Conservation (phyloP, 2,329 filamentous ascomycete genomes). For the Ceratocystiopsis minuta region DNA sequence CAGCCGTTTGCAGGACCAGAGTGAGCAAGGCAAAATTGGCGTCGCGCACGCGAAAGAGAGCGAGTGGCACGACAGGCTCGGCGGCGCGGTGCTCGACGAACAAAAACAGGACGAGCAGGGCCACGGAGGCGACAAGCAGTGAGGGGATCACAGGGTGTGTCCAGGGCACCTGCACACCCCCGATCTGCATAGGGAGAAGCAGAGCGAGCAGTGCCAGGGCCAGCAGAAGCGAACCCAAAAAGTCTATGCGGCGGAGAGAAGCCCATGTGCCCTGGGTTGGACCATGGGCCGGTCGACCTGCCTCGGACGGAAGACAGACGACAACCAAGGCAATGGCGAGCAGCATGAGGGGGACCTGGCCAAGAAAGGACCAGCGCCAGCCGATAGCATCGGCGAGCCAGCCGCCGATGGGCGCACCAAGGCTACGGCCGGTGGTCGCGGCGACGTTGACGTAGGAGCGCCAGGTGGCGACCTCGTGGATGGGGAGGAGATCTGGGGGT, state of each 20-base stretch:
- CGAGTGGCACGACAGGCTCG: constrained; percentile 42
- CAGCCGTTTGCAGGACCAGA: constrained; percentile 31
- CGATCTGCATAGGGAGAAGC: constrained; percentile 22
- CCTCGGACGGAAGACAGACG: constrained; percentile 17
- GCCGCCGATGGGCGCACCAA: constrained; percentile 40
- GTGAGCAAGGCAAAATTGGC: constrained; percentile 36
- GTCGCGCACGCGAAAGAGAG: constrained; percentile 31
- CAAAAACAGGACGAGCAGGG: constrained; percentile 18
- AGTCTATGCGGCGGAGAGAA: constrained; percentile 44
- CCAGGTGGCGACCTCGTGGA: constrained; percentile 35
- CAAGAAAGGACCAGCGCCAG: constrained; percentile 49
- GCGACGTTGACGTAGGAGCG: constrained; percentile 34
- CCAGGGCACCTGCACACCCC: constrained; percentile 17
- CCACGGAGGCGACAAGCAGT: constrained; percentile 15
- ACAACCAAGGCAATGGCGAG: constrained; percentile 25
- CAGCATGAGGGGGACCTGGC: constrained; percentile 36
- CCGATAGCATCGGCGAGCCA: constrained; percentile 43
- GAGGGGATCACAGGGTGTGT: too few species aligned
- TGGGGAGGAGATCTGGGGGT: constrained; percentile 33
- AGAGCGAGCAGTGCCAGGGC: constrained; percentile 18
- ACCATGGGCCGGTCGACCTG: too few species aligned
- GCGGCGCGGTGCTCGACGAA: constrained; percentile 20
- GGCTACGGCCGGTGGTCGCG: constrained; percentile 29
- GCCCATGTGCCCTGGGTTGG: too few species aligned
- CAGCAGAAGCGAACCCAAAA: constrained; percentile 33